A percentile compares a stretch with the other conserved stretches of the same genome.
Conservation (phyloP, 768 basidiomycete species). For the Coprinopsis cinerea region DNA sequence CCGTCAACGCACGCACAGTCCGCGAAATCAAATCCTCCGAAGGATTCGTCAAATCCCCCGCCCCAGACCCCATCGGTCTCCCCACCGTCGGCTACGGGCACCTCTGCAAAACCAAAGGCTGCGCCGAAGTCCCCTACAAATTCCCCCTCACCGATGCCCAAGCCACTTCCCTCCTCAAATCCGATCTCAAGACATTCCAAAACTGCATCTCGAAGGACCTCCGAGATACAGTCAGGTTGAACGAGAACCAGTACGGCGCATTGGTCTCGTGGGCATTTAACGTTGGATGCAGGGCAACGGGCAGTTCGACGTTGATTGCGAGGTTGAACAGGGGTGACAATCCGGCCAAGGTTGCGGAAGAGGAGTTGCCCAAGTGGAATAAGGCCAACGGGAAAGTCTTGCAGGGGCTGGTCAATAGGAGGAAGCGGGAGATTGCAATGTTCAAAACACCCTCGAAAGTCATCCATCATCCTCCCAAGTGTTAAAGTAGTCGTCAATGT, state of each 20-base stretch:
- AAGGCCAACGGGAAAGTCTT: conserved; percentile 22
- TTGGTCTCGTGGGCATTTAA: conserved; percentile 28
- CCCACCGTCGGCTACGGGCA: conserved; percentile 33
- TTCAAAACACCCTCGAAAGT: conserved; percentile 25
- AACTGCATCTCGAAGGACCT: conserved; percentile 22
- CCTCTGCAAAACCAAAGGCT: conserved; percentile 24
- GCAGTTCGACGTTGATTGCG: conserved; percentile 21
- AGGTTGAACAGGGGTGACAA: conserved; percentile 25
- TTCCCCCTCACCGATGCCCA: conserved; percentile 27
- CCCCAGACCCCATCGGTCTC: conserved; percentile 30
- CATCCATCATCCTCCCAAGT: conserved; percentile 24
- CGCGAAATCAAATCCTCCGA: conserved; percentile 26
- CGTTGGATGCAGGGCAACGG: conserved; percentile 21
- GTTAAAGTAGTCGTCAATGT: no score
- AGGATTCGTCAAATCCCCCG: conserved; percentile 28
- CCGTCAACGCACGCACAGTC: conserved; percentile 25
- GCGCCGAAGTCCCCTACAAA: conserved; percentile 27
- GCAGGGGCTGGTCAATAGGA: conserved; percentile 22
- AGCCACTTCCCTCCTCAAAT: conserved; percentile 24
- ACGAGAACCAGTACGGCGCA: no score
- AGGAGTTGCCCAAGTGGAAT: conserved; percentile 28
- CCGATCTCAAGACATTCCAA: conserved; percentile 19
- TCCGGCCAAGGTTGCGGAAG: conserved; percentile 26
- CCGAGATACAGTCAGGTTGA: conserved; percentile 18
- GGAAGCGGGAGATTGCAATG: conserved; percentile 23